Evolutionary conservation across 768 basidiomycete species (phyloP), one percentile per base, ranked within the genome.

Genomic region (Mycena indigotica): DNA sequence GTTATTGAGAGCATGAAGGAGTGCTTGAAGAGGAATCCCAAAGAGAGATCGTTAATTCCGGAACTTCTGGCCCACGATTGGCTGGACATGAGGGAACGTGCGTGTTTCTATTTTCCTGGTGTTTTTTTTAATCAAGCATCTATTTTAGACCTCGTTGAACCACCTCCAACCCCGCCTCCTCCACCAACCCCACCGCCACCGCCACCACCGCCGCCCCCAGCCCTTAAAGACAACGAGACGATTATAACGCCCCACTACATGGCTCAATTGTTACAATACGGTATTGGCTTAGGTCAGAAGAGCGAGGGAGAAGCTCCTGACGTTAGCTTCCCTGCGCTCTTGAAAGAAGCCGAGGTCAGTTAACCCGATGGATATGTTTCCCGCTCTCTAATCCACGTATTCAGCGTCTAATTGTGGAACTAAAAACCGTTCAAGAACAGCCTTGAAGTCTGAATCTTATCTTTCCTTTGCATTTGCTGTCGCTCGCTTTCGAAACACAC

Each of bases 41-140:
- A 95, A 71, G 85, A 89, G 63, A 77, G 96, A 25, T 85, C 88
- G 63, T 88, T 91, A 4, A 98, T 98, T 60, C 92, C 93, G 2
- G 86, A 95, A 67, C 73, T 99, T 67, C 69, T 98, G 65, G 82
- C 84, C 49, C 86, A 95, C 65, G 85, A 85, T 55, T 96, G 95
- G 88, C 68, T 95, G 52, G 78, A 80, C 12, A 81, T 84, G 80
- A 80, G 76, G 57, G 84, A 84, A 68, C 72, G 85, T 85, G 57
- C 67, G 79, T 76, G 52, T 57, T 35, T 10, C 8, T 19, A 28
- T 26, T 28, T 44, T 57, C 51, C 58, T 10, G 23, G 44, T 56
- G 10, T 5, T 26, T 23, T 30, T 46, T 32, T 49, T 16, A 23
- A 29, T 2, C 19, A 25, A 24, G 28, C n/a, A 50, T 17, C 49